These are phyloP conservation scores for Clarkia xantiana DNA, from an alignment of 345 rosid genomes.

Conservation along the genomic window DNA sequence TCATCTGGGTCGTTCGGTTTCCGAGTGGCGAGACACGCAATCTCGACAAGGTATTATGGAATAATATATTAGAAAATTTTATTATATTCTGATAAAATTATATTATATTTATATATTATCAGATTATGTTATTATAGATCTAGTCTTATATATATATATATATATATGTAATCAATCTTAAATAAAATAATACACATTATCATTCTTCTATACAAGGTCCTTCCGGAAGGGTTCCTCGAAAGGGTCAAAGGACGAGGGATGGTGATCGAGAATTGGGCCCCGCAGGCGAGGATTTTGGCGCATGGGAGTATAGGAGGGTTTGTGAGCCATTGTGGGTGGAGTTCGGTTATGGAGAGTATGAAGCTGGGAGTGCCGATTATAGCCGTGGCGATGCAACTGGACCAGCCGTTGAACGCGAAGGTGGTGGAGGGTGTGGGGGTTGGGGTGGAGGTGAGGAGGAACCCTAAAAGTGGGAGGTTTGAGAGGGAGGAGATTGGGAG, in stretches of 20 bases:
- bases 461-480: constrained; percentile 1
- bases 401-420: constrained; percentile 14
- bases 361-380: constrained; percentile 14
- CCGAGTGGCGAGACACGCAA: constrained; percentile 6
- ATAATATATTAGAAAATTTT: no score
- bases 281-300: constrained; percentile 14
- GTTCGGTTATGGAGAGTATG: constrained; percentile 20
- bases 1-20: constrained; percentile 25
- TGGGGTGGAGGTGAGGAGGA: constrained; percentile 11
- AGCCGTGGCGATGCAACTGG: constrained; percentile 17
- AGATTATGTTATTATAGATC: no score
- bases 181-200: no score
- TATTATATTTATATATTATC: no score
- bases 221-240: constrained; percentile 17
- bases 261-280: constrained; percentile 23
- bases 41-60: constrained; percentile 11
- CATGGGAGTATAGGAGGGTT: constrained; percentile 18
- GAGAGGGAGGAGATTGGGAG: constrained; percentile 12
- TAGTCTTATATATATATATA: no score
- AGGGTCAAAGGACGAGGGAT: constrained; percentile 17
- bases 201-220: no score
- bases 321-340: constrained; percentile 25
- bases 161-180: no score
- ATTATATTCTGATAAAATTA: no score
- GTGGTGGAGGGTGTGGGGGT: constrained; percentile 9